Base-by-base conservation (phyloP, 768 basidiomycete genomes). In the Filobasidium wieringae region DNA sequence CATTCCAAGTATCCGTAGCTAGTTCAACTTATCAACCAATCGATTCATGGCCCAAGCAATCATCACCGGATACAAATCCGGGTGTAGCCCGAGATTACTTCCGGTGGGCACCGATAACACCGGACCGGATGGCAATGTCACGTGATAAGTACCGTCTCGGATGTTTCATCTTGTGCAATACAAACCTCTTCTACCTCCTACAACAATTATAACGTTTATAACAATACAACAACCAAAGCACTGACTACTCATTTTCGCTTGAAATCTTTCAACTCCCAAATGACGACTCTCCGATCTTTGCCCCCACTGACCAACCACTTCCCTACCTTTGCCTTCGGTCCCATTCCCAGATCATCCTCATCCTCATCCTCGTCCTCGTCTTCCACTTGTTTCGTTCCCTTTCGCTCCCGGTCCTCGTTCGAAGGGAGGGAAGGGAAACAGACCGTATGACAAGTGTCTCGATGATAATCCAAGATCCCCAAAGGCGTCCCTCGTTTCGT, bases 381-480 rank as follows among this genome's bases (percentile, higher is more conserved):
- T 17, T 59, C 55, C 31, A 29, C 34, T 12, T 52, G 55, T 0
- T 17, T 5, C 22, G 36, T 6, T 26, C 31, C 22, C 11, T 26
- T n/a, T 12, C 17, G 39, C n/a, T n/a, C n/a, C 34, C 34, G 39
- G 9, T 55, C 47, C 33, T 22, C 47, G 0, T 32, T n/a, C 11
- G 26, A 32, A 49, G 40, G 15, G 17, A 64, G 60, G n/a, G n/a
- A n/a, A 14, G 85, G 83, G 68, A 96, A 96, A 2, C 81, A 78
- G 19, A 95, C 64, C 4, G 81, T 79, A 63, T 92, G 87, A 57
- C 87, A 85, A 14, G 79, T 80, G 8, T 80, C 78, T 62, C 87
- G 86, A 76, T 96, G 93, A 68, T 88, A 87, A 26, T 77, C 77
- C 7, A 97, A 78, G 4, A 84, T 85, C 5, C 93, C 93, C 7